phyloP scores from a whole-genome alignment of 2,329 filamentous ascomycete species.

The Phaeosphaeria sp. region DNA sequence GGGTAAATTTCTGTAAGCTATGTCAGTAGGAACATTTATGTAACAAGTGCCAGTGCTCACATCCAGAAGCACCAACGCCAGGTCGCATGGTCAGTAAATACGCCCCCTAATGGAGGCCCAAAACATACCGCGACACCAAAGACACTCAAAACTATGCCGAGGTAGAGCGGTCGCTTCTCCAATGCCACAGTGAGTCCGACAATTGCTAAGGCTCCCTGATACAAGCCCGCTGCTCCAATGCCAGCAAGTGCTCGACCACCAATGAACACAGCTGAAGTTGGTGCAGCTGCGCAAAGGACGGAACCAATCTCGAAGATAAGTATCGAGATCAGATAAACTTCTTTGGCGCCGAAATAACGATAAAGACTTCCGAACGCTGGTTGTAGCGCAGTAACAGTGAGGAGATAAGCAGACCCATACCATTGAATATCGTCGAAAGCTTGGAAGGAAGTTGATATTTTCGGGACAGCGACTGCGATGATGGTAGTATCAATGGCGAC shows the following conservation, averaged over 20 bases:
- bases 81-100: background rate
- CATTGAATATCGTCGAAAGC: too few species aligned
- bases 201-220: conserved; percentile 9
- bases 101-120: conserved; percentile 12
- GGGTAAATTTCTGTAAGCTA: conserved; percentile 4
- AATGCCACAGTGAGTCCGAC: background rate
- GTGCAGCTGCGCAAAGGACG: conserved; percentile 47
- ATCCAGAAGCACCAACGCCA: conserved; percentile 16
- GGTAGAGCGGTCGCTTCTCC: background rate
- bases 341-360: too few species aligned
- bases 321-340: too few species aligned
- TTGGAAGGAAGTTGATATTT: too few species aligned
- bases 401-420: too few species aligned
- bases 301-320: too few species aligned
- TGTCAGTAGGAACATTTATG: background rate
- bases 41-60: background rate
- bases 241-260: conserved; percentile 55
- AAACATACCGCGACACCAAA: conserved; percentile 1
- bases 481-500: too few species aligned
- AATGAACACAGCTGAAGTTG: conserved; percentile 51
- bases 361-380: too few species aligned
- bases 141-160: background rate
- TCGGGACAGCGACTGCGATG: too few species aligned
- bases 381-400: too few species aligned
- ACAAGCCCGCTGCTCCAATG: conserved; percentile 53